These are phyloP conservation scores for Trichoderma afroharzianum DNA, from an alignment of 2,329 filamentous ascomycete species.

Conservation along the genomic window DNA sequence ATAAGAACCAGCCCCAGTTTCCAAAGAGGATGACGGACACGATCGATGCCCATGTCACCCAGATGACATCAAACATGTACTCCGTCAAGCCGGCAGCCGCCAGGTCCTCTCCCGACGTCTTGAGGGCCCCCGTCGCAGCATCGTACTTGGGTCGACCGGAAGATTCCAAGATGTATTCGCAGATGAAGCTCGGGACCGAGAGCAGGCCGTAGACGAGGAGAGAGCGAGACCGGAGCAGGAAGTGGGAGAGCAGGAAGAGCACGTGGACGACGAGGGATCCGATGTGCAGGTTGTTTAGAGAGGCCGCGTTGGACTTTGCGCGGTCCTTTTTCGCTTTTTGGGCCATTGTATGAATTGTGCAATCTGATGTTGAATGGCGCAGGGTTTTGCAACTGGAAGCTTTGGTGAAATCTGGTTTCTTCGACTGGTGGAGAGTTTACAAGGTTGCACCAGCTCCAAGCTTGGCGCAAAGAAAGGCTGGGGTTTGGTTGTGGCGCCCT, in stretches of 20 bases:
- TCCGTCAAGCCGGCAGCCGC: constrained; percentile 85
- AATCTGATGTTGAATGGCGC: background rate
- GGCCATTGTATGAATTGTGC: constrained; percentile 42
- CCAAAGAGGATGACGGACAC: constrained; percentile 72
- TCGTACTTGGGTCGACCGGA: constrained; percentile 76
- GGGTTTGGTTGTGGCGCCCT: background rate
- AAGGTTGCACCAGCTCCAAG: background rate
- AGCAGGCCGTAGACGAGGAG: constrained; percentile 67
- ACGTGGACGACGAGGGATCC: constrained; percentile 68
- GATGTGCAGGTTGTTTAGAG: constrained; percentile 78
- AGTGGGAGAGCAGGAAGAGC: constrained; percentile 70
- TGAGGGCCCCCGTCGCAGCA: constrained; percentile 61
- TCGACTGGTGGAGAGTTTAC: background rate
- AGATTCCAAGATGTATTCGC: constrained; percentile 82
- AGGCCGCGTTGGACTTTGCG: constrained; percentile 73
- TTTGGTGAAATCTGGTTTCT: constrained; percentile 12
- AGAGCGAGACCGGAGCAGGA: constrained; percentile 62
- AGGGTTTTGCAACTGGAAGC: background rate
- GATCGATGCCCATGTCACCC: constrained; percentile 84
- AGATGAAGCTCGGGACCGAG: constrained; percentile 69
- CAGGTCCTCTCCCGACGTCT: constrained; percentile 80
- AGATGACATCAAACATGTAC: constrained; percentile 96
- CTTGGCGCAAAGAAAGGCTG: background rate
- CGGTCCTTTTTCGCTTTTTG: constrained; percentile 62
- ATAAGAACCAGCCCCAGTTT: constrained; percentile 66